These are phyloP conservation scores for Citrus trifoliata DNA, from an alignment of 345 rosid genomes.

Conservation along the genomic window DNA sequence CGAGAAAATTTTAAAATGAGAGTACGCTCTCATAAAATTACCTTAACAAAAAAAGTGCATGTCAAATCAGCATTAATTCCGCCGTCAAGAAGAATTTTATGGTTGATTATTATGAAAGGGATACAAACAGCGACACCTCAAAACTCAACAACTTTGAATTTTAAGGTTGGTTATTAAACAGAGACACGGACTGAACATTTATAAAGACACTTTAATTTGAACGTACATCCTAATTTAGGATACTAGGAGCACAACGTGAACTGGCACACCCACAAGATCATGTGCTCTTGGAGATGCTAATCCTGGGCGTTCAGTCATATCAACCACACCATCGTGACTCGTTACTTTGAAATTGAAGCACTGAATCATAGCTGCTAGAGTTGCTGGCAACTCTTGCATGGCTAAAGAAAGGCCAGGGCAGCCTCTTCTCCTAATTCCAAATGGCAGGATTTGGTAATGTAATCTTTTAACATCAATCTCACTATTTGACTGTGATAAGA, in stretches of 20 bases:
- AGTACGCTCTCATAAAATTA: too few relatives aligned
- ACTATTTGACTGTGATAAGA: slow-evolving; percentile 2
- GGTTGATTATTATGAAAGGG: too few relatives aligned
- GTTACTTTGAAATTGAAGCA: slow-evolving; percentile 40
- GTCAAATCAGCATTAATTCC: too few relatives aligned
- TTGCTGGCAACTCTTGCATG: slow-evolving; percentile 28
- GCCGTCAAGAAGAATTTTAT: too few relatives aligned
- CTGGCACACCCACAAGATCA: slow-evolving; percentile 34
- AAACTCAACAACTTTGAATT: too few relatives aligned
- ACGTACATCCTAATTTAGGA: slow-evolving; percentile 12
- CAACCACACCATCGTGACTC: not conserved
- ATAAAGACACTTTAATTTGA: too few relatives aligned
- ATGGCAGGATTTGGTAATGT: slow-evolving; percentile 39
- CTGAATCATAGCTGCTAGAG: slow-evolving; percentile 41
- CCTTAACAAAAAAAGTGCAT: too few relatives aligned
- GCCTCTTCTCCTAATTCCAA: slow-evolving; percentile 45
- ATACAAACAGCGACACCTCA: too few relatives aligned
- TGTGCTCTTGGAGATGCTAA: slow-evolving; percentile 36
- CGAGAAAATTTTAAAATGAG: too few relatives aligned
- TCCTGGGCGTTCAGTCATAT: slow-evolving; percentile 43
- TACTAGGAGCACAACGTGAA: slow-evolving; percentile 7
- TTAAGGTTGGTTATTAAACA: too few relatives aligned
- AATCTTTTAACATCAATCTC: slow-evolving; percentile 34
- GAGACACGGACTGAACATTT: too few relatives aligned
- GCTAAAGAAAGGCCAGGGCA: slow-evolving; percentile 47